Base-by-base conservation (phyloP, 176 grass and related monocot genomes). In the Poa pratensis region DNA sequence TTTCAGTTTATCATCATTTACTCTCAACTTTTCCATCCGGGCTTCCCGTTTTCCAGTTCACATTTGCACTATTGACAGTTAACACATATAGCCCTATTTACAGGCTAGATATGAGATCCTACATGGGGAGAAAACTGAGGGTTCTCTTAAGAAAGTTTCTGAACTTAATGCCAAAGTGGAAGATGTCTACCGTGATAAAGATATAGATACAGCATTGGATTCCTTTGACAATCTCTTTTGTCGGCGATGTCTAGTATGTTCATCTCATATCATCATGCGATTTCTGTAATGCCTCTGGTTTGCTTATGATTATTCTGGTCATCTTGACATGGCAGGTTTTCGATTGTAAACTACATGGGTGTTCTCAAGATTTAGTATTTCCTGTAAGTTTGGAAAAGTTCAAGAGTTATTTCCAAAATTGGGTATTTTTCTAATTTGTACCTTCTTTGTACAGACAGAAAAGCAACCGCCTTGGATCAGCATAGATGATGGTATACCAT, bases 161-260 rank as follows among this genome's bases (percentile, higher is more conserved):
- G 89, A 90, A 76, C 50, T 78, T 89, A 85, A 82, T 92, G 70
- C 30, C 53, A 94, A 83, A 94, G 54, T 89, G 55, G 91, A 92
- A 67, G 86, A 98, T 83, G 82, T 87, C 78, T 90, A 94, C 67
- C 11, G 86, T 88, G 96, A 95, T 43, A 98, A 98, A 92, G 91
- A 98, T 92, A 78, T 98, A 55, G 93, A 98, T 40, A 91, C 88
- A 54, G 93, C 96, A 83, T 80, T 95, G 86, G 93, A 98, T 94
- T 98, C 96, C 53, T 98, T 98, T 89, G 93, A 98, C 89, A 98
- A 98, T 74, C 92, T 98, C 42, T 98, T 98, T 70, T 98, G 96
- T 86, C 87, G 93, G 48, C 83, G 93, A 81, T 98, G 93, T 85
- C 82, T 95, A 37, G 96, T 98, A 92, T 19, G 93, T 28, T 61